Percentiles rank a stretch among this genome's conserved stretches.
Conservation (phyloP, 2,329 filamentous ascomycete species). For the Fusarium chaquense region DNA sequence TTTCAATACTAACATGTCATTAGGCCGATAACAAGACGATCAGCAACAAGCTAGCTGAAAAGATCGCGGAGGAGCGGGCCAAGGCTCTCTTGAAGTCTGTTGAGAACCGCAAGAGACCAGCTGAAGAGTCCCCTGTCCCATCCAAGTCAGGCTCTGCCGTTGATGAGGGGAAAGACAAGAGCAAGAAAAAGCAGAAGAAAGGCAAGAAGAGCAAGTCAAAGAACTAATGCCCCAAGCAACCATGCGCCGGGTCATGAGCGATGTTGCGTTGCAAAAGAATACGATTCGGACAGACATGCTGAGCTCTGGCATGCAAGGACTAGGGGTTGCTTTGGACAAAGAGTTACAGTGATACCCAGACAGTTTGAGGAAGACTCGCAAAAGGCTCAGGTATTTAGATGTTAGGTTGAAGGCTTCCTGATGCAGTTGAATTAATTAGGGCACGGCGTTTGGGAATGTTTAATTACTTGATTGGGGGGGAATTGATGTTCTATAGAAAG, state of each 20-base stretch:
- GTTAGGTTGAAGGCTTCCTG: neutral
- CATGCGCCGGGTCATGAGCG: neutral
- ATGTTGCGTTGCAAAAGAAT: neutral
- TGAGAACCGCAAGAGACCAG: slow-evolving; percentile 59
- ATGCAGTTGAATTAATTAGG: slow-evolving; percentile 22
- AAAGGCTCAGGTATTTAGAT: neutral
- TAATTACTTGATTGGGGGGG: slow-evolving; percentile 3
- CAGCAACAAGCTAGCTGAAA: slow-evolving; percentile 65
- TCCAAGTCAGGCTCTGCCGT: slow-evolving; percentile 36
- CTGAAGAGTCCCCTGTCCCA: slow-evolving; percentile 50
- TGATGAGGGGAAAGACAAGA: slow-evolving; percentile 40
- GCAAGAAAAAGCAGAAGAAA: slow-evolving; percentile 53
- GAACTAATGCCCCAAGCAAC: slow-evolving; percentile 15
- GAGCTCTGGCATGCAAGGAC: neutral
- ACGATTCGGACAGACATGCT: neutral
- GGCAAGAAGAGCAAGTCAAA: slow-evolving; percentile 51
- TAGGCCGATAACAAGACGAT: slow-evolving; percentile 65
- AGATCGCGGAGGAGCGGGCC: slow-evolving; percentile 68
- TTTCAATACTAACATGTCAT: slow-evolving; percentile 26
- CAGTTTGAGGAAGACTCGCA: neutral
- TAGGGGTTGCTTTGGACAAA: neutral
- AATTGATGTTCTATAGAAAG: neutral
- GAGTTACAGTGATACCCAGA: slow-evolving; percentile 28
- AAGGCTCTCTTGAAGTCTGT: slow-evolving; percentile 63
- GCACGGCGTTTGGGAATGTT: slow-evolving; percentile 31